Evolutionary conservation across 208 protist species (phyloP).

Genomic region (Crithidia fasciculata): DNA sequence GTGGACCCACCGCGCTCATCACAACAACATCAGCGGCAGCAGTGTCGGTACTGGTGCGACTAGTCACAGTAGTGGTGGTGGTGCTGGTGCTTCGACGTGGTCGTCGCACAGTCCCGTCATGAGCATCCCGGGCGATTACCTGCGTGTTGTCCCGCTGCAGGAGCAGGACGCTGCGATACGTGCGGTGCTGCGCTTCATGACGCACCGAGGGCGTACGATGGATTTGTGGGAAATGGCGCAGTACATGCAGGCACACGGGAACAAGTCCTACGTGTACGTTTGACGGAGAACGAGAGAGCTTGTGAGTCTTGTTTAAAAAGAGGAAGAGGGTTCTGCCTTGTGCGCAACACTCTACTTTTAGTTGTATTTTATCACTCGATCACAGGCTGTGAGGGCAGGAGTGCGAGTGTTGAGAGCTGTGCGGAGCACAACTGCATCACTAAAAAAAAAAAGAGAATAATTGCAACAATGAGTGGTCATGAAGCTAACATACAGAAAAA

Average conservation of each 20-base stretch:
- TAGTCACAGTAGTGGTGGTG: not conserved
- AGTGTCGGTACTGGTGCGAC: not conserved
- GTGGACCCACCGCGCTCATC: slow-evolving; percentile 42
- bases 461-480: too few species aligned
- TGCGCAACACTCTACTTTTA: too few species aligned
- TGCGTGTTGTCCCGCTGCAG: slow-evolving; percentile 22
- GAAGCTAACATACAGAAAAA: too few species aligned
- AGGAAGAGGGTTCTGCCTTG: too few species aligned
- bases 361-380: too few species aligned
- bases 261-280: slow-evolving; percentile 26
- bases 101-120: slow-evolving; percentile 11
- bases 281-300: not conserved
- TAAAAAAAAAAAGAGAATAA: not conserved
- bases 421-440: too few species aligned
- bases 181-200: slow-evolving; percentile 34
- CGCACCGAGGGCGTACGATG: slow-evolving; percentile 32
- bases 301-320: not conserved
- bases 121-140: slow-evolving; percentile 27
- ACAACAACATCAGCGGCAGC: slow-evolving; percentile 10
- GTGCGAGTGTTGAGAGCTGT: too few species aligned
- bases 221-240: slow-evolving; percentile 28
- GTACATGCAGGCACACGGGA: slow-evolving; percentile 18
- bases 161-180: slow-evolving; percentile 36
- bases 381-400: too few species aligned
- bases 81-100: too few species aligned